Percentiles rank a stretch among this genome's conserved stretches.
Conservation (phyloP, 2,329 filamentous ascomycete species). For the Endothia cerciana region DNA sequence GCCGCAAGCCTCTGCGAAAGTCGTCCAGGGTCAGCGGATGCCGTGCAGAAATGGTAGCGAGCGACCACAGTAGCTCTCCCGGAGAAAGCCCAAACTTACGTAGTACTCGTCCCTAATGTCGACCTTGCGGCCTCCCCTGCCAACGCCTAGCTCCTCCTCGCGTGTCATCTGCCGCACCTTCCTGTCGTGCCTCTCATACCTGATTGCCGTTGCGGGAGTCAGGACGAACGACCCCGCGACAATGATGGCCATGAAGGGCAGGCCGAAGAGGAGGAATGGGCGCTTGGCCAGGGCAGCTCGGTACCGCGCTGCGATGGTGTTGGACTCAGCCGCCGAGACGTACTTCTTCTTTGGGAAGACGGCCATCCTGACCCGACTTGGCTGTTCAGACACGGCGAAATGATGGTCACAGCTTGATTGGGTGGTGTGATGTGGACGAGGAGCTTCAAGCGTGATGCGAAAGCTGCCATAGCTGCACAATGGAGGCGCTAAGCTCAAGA, state of each 20-base stretch:
- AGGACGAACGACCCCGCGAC: slow-evolving; percentile 91
- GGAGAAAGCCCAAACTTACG: slow-evolving; percentile 54
- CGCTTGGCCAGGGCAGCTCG: slow-evolving; percentile 73
- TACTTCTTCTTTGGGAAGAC: slow-evolving; percentile 74
- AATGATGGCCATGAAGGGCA: slow-evolving; percentile 90
- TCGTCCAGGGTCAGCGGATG: slow-evolving; percentile 16
- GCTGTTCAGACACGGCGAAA: background rate
- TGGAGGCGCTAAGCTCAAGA: background rate
- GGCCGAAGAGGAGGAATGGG: slow-evolving; percentile 90
- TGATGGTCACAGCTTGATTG: background rate
- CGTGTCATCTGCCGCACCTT: slow-evolving; percentile 83
- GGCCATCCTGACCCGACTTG: slow-evolving; percentile 52
- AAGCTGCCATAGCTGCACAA: background rate
- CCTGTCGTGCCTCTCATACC: slow-evolving; percentile 91
- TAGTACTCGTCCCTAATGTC: slow-evolving; percentile 88
- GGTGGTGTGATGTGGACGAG: background rate
- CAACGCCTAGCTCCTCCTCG: slow-evolving; percentile 84
- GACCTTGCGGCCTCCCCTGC: slow-evolving; percentile 70
- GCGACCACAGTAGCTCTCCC: background rate
- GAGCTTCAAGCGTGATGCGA: background rate
- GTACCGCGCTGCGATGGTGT: slow-evolving; percentile 75
- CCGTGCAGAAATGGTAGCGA: background rate
- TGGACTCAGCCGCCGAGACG: slow-evolving; percentile 66
- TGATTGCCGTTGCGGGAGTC: slow-evolving; percentile 88
- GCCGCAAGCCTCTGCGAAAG: slow-evolving; percentile 70